Base-by-base conservation (phyloP, 1,284 basidiomycete genomes). In the Cryptococcus neoformans region DNA sequence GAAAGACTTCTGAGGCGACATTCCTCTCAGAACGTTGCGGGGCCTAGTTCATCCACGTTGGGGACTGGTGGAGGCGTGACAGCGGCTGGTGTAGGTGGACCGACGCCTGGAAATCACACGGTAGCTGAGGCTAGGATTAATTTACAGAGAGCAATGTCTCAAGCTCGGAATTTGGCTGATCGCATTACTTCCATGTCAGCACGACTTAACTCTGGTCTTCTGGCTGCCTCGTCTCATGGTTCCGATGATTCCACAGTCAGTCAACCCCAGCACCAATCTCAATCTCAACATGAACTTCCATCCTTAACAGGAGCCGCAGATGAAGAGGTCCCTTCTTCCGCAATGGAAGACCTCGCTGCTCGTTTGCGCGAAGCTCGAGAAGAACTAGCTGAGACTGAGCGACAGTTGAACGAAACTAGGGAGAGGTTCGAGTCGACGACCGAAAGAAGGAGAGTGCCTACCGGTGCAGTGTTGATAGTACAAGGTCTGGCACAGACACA, bases 401-500 rank as follows among this genome's bases (percentile, higher is more conserved):
- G 53, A 21, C 47, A 50, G 39, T 36, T 60, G 41, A 52, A 55
- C 47, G 53, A 51, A 40, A 44, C 55, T 16, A 45, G 51, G 12
- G 44, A 55, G n/a, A 21, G 53, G 4, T 21, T 49, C 16, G 61
- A 62, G 16, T 57, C 53, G 1, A 53, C 49, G 34, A 16, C 42
- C 6, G 53, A 45, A 34, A 21, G 21, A 21, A 38, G 40, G 17
- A 57, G 60, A 40, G 57, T 68, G 14, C 66, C 69, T 0, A 54
- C 68, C n/a, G 74, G 75, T 1, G 73, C 75, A 0, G 73, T 77
- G 9, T 61, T 76, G 44, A 68, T 77, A 37, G 73, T 77, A 21
- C 75, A 77, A 54, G 75, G 75, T n/a, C 55, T 77, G n/a, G 75
- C 74, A 4, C 75, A 77, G 12, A 28, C 21, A 35, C 45, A 47